Base-by-base conservation (phyloP, 108 stramenopile species). In the Stephanodiscus triporus region DNA sequence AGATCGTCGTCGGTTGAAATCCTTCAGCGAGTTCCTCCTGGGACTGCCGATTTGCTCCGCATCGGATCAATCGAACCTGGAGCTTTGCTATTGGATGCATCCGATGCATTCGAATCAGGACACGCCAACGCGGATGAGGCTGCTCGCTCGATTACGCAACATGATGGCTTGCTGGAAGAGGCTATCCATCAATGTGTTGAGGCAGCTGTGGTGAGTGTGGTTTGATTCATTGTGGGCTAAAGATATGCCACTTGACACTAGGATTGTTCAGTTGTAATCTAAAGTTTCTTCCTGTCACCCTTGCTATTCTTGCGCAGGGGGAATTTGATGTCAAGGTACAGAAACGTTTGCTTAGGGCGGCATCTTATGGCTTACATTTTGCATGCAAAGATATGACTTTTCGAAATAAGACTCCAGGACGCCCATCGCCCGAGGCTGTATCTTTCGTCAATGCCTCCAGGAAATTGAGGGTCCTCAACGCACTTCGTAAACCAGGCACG, bases 341-440 rank as follows among this genome's bases (percentile, higher is more conserved):
- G 80, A 92, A 97, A 68, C 72, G 87, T n/a, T 84, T 97, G 65
- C 81, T 98, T 61, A 74, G 93, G 13, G 97, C 97, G 11, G 97
- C 97, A 29, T 91, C 91, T 13, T 97, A 95, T 70, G 97, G 96
- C 5, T 94, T 97, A 84, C 92, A 95, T 57, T 97, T 98, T 75
- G 71, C 86, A 14, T 88, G 86, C 65, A 89, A 87, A 37, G 86
- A 85, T 72, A 80, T 71, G 70, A 66, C 47, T 43, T 80, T 24
- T 34, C 59, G 34, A 53, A 84, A 69, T 74, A 80, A 64, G 75
- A 73, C 10, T 26, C 75, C 76, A 30, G 78, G 82, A 45, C 78
- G 82, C 54, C 94, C 91, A 22, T 85, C 88, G 7, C 51, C 55
- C 10, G 81, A 83, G 20, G 87, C 90, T 23, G 37, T 66, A 6